Base-by-base conservation (phyloP, 2,329 filamentous ascomycete genomes). In the Trichophyton mentagrophytes region DNA sequence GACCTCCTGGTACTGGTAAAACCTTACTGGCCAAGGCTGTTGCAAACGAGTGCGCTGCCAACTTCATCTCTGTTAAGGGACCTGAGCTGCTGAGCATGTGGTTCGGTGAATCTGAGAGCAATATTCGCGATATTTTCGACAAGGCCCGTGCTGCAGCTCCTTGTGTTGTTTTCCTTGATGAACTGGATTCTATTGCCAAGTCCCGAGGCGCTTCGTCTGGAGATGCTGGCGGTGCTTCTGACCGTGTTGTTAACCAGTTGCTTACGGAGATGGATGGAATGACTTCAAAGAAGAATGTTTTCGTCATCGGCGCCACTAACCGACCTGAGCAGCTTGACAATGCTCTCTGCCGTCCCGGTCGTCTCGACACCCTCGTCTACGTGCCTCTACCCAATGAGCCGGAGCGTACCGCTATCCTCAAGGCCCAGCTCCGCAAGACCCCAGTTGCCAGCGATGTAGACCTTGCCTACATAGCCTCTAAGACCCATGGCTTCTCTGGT, bases 231-330 rank as follows among this genome's bases (percentile, higher is more conserved):
- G 93, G 93, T 83, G 93, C 93, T 66, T 97, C 92, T 55, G 95
- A 99, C 79, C 93, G 95, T 86, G 93, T 99, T 69, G 93, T 99
- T 76, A 99, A 99, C 82, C 95, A 99, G 82, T 90, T 99, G 73
- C 80, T 99, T 72, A 99, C 93, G 88, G 90, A 97, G 84, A 96
- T 97, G 92, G 92, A 97, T 68, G 92, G 92, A 70, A 97, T 97
- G 92, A 97, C 92, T 53, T 96, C 92, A 44, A 99, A 99, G 89
- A 99, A 99, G 88, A 99, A 99, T 75, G 93, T 99, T 66, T 99
- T 99, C 78, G 93, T 99, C 66, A 99, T 99, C 69, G 93, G 93
- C 75, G 93, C 93, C 53, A 99, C 93, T 77, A 99, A 99, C 82
- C 85, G 93, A 80, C 93, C 93, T 49, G 93, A 99, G 80, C 93